Evolutionary conservation across 2,329 filamentous ascomycete genomes (phyloP).

Genomic region (Dactylellina drechsleri): DNA sequence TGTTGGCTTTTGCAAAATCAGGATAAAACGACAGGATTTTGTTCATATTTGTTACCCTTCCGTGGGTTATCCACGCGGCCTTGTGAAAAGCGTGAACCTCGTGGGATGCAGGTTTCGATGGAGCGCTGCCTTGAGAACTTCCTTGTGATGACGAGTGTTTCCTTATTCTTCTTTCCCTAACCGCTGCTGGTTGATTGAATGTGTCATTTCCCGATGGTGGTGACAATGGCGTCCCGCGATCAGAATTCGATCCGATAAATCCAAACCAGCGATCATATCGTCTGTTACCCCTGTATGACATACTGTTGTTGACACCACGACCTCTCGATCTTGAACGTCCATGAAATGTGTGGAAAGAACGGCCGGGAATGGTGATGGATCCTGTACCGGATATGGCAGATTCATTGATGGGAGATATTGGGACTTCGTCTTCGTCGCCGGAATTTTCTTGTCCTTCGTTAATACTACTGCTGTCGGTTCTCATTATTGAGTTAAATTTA

Average conservation of each 20-base stretch:
- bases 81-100: constrained; percentile 52
- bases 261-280: constrained; percentile 41
- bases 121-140: constrained; percentile 28
- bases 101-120: constrained; percentile 37
- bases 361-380: constrained; percentile 46
- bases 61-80: constrained; percentile 55
- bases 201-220: constrained; percentile 45
- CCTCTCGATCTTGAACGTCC: constrained; percentile 48
- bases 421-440: constrained; percentile 50
- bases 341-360: constrained; percentile 47
- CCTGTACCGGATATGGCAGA: constrained; percentile 33
- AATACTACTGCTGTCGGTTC: constrained; percentile 46
- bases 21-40: constrained; percentile 57
- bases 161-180: constrained; percentile 43
- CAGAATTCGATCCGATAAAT: constrained; percentile 44
- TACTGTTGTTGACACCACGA: constrained; percentile 44
- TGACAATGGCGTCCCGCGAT: constrained; percentile 47
- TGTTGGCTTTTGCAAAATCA: constrained; percentile 55
- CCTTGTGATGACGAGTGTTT: constrained; percentile 50
- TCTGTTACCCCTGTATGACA: constrained; percentile 46
- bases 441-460: constrained; percentile 45
- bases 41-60: constrained; percentile 57
- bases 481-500: constrained; percentile 32
- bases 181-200: constrained; percentile 32
- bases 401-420: constrained; percentile 48